These are phyloP conservation scores for Rosa lucieae DNA, from an alignment of 306 rosid species.

Conservation along the genomic window DNA sequence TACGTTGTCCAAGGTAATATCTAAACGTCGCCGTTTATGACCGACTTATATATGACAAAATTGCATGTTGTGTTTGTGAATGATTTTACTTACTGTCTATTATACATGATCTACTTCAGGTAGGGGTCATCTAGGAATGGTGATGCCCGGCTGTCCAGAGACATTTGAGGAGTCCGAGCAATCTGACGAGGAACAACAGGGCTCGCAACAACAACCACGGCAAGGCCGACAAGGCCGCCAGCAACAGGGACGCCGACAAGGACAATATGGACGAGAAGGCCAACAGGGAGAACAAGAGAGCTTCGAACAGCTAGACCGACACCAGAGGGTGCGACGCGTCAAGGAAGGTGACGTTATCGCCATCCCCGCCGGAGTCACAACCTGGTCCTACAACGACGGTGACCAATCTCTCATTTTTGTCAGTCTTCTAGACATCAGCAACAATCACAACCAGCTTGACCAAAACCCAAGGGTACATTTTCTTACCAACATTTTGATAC, in stretches of 20 bases:
- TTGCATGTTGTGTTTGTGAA: background rate
- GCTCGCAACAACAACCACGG: background rate
- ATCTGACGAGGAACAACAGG: background rate
- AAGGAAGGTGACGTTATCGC: constrained; percentile 42
- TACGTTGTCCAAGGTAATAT: constrained; percentile 33
- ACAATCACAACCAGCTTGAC: constrained; percentile 59
- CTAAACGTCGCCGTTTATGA: background rate
- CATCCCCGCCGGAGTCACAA: constrained; percentile 36
- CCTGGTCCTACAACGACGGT: constrained; percentile 43
- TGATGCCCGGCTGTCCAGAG: constrained; percentile 43
- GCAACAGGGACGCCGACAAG: background rate
- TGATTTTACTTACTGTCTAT: no score
- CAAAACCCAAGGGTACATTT: constrained; percentile 44
- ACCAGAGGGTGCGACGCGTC: constrained; percentile 35
- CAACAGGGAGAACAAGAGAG: background rate
- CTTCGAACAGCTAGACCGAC: constrained; percentile 20
- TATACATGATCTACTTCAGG: constrained; percentile 15
- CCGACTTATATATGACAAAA: no score
- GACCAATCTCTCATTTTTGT: constrained; percentile 28
- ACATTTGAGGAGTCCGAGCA: constrained; percentile 39
- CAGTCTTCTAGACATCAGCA: constrained; percentile 44
- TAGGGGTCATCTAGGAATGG: constrained; percentile 26
- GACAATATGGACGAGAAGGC: background rate
- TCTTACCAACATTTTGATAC: background rate
- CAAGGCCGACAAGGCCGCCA: background rate